A percentile compares a stretch with the other conserved stretches of the same genome.
Conservation (phyloP, 139 green algal species). For the Auxenochlorella pyrenoidosa region DNA sequence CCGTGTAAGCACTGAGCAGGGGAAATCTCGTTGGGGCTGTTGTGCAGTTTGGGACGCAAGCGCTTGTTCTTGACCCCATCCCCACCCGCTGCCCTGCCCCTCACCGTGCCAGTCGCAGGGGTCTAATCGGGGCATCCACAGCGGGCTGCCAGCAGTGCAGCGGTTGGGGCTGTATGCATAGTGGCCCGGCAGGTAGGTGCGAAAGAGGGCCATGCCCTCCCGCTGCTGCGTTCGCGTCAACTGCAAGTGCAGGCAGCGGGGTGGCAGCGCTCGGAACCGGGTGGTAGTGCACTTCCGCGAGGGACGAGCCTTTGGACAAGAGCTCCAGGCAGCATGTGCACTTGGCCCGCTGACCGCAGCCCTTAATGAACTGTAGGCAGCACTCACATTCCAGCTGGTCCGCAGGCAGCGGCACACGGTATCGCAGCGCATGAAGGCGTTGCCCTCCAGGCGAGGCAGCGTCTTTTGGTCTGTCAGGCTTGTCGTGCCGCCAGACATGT, state of each 20-base stretch:
- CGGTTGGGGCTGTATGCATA: neutral
- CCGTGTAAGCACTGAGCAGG: no score
- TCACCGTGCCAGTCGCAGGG: slow-evolving; percentile 16
- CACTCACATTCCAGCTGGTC: neutral
- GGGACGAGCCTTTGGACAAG: no score
- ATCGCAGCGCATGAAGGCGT: neutral
- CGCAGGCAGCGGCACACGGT: neutral
- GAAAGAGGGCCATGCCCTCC: neutral
- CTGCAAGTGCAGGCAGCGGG: neutral
- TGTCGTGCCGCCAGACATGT: neutral
- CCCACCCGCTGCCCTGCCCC: no score
- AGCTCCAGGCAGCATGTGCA: no score
- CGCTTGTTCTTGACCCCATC: no score
- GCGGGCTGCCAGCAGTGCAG: neutral
- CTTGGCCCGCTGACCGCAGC: no score
- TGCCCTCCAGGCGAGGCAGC: neutral
- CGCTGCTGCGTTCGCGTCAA: neutral
- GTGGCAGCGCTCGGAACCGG: no score
- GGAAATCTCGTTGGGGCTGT: no score
- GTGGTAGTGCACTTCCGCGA: no score
- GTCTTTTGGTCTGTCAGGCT: neutral
- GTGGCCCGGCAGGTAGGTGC: neutral
- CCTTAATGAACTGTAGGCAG: neutral
- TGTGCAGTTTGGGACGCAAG: neutral
- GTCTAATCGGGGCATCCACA: slow-evolving; percentile 4